A percentile compares a stretch with the other conserved stretches of the same genome.
These are phyloP conservation scores for Leccinum angustisporum DNA, from an alignment of 1,284 basidiomycete genomes.

Conservation along the genomic window DNA sequence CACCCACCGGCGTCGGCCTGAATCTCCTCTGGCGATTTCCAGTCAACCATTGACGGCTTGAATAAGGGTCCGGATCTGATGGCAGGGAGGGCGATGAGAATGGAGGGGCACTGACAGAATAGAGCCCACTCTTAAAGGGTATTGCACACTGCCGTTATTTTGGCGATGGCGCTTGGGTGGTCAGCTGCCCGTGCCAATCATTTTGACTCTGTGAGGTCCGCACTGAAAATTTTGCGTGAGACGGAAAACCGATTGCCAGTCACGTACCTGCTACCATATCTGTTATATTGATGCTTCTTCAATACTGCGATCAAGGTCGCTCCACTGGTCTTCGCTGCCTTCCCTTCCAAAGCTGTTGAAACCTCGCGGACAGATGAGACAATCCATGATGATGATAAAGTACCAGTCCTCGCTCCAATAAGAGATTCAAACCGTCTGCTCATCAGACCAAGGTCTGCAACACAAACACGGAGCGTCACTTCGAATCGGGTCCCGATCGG, in stretches of 20 bases:
- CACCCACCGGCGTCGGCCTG: slow-evolving; percentile 47
- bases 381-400: neutral
- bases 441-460: neutral
- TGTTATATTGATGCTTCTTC: slow-evolving; percentile 7
- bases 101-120: neutral
- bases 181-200: slow-evolving; percentile 7
- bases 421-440: slow-evolving; percentile 2
- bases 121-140: slow-evolving; percentile 17
- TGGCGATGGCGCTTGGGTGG: slow-evolving; percentile 22
- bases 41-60: slow-evolving; percentile 48
- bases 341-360: slow-evolving; percentile 4
- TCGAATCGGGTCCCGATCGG: neutral
- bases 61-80: slow-evolving; percentile 2
- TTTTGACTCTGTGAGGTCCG: neutral
- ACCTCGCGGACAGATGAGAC: slow-evolving; percentile 1
- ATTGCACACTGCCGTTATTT: slow-evolving; percentile 9
- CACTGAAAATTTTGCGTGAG: slow-evolving; percentile 6
- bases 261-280: slow-evolving; percentile 11
- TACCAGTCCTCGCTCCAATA: neutral
- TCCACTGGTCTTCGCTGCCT: neutral
- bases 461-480: neutral
- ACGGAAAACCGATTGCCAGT: slow-evolving; percentile 13
- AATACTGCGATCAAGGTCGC: slow-evolving; percentile 1
- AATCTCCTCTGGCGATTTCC: slow-evolving; percentile 54
- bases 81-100: neutral